phyloP scores from a whole-genome alignment of 2,329 filamentous ascomycete species.

The Colletotrichum lentis region DNA sequence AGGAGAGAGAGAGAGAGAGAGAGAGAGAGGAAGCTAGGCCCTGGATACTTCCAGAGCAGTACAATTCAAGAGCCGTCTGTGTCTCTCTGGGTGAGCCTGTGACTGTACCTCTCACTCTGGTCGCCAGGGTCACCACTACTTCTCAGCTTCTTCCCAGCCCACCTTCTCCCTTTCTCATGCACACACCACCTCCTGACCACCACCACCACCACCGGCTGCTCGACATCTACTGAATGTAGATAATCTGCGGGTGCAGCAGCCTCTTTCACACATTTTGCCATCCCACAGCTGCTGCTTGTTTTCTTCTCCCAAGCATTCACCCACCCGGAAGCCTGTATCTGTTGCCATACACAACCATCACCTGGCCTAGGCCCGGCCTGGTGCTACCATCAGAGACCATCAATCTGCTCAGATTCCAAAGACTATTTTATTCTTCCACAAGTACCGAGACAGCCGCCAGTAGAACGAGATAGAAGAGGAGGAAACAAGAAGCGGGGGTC shows the following conservation, averaged over 20 bases:
- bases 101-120: background rate
- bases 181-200: slow-evolving; percentile 21
- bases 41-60: slow-evolving; percentile 6
- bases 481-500: background rate
- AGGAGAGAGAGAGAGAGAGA: no score
- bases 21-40: background rate
- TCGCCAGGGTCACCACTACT: background rate
- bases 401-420: slow-evolving; percentile 3
- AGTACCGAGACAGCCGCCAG: slow-evolving; percentile 21
- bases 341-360: slow-evolving; percentile 8
- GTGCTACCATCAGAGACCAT: slow-evolving; percentile 4
- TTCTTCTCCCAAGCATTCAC: slow-evolving; percentile 17
- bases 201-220: background rate
- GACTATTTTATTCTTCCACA: slow-evolving; percentile 28
- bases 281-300: slow-evolving; percentile 13
- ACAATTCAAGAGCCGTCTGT: slow-evolving; percentile 3
- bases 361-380: slow-evolving; percentile 7
- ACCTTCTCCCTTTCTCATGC: slow-evolving; percentile 15
- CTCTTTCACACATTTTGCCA: slow-evolving; percentile 24
- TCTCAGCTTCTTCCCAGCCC: background rate
- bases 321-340: slow-evolving; percentile 1
- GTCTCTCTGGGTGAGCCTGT: background rate
- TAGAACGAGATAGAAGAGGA: background rate
- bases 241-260: slow-evolving; percentile 23
- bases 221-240: slow-evolving; percentile 32